Percentiles rank a stretch among this genome's conserved stretches.
Evolutionary conservation across 495 filamentous ascomycete genomes (phyloP).

Genomic region (Hypomontagnella submonticulosa): DNA sequence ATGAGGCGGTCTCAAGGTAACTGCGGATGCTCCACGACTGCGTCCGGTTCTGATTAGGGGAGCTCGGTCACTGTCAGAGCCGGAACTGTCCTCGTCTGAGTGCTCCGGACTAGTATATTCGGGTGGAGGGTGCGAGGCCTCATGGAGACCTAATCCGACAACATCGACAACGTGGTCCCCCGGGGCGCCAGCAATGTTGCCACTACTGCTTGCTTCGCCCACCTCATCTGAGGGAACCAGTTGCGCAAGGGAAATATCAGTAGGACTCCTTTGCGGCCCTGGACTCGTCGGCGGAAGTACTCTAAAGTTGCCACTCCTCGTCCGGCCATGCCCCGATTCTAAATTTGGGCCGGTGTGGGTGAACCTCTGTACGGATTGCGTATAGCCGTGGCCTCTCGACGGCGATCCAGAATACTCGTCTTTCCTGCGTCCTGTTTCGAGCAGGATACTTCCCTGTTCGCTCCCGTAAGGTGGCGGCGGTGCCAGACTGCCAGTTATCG

Average conservation of each 20-base stretch:
- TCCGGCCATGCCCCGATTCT: constrained; percentile 62
- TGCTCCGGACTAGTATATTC: constrained; percentile 79
- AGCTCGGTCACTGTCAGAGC: constrained; percentile 56
- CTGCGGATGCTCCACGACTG: constrained; percentile 56
- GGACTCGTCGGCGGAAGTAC: constrained; percentile 81
- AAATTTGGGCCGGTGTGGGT: constrained; percentile 44
- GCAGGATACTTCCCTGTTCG: constrained; percentile 92
- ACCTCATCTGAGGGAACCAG: constrained; percentile 76
- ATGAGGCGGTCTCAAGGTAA: constrained; percentile 55
- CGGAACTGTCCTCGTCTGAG: constrained; percentile 61
- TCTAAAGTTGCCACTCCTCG: constrained; percentile 69
- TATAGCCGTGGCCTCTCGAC: constrained; percentile 63
- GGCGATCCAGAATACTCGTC: constrained; percentile 70
- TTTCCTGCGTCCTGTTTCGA: constrained; percentile 78
- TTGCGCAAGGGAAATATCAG: constrained; percentile 91
- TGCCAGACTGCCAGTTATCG: constrained; percentile 93
- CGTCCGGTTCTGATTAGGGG: constrained; percentile 52
- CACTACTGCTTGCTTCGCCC: constrained; percentile 76
- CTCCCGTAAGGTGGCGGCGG: constrained; percentile 96
- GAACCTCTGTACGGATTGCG: constrained; percentile 55
- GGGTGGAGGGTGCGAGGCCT: constrained; percentile 65
- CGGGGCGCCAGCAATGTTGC: constrained; percentile 50
- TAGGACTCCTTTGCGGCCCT: constrained; percentile 90
- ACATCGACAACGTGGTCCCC: constrained; percentile 51
- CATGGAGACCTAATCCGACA: constrained; percentile 51